Percentiles rank a stretch among this genome's conserved stretches.
These are phyloP conservation scores for Penicillium taxi DNA, from an alignment of 495 filamentous ascomycete genomes.

Conservation along the genomic window DNA sequence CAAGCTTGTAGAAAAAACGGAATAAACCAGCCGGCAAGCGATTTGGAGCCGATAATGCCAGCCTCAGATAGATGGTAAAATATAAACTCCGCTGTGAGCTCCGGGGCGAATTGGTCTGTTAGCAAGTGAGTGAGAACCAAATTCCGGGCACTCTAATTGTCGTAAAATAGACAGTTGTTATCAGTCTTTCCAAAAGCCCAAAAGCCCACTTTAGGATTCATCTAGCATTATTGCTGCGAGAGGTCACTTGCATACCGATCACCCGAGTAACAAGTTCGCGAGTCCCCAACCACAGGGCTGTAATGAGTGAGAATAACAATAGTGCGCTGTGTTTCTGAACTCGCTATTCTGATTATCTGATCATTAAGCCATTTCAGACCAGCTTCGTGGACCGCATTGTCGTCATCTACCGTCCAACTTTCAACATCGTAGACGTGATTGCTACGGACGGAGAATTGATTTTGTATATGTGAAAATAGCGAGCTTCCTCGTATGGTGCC, in stretches of 20 bases:
- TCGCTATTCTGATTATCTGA: conserved; percentile 31
- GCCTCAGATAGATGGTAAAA: too few relatives aligned
- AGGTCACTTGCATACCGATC: conserved; percentile 46
- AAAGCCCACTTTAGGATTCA: conserved; percentile 32
- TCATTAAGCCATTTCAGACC: conserved; percentile 47
- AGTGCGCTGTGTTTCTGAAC: conserved; percentile 24
- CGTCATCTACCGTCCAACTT: conserved; percentile 40
- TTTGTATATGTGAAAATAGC: conserved; percentile 19
- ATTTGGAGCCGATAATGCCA: too few relatives aligned
- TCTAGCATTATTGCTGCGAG: conserved; percentile 37
- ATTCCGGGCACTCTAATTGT: too few relatives aligned
- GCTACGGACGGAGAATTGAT: conserved; percentile 25
- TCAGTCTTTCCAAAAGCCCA: conserved; percentile 55
- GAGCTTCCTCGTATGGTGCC: conserved; percentile 43
- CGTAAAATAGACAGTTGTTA: conserved; percentile 41
- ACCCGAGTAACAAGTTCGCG: conserved; percentile 29
- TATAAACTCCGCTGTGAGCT: too few relatives aligned
- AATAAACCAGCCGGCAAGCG: too few relatives aligned
- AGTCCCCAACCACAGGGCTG: conserved; percentile 33
- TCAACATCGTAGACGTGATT: conserved; percentile 45
- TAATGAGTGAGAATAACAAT: conserved; percentile 49
- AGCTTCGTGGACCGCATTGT: conserved; percentile 29
- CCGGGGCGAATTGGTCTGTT: too few relatives aligned
- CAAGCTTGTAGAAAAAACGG: too few relatives aligned
- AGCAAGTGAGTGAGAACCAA: too few relatives aligned